Percentiles rank a stretch among this genome's conserved stretches.
These are phyloP conservation scores for Xylaria sp. DNA, from an alignment of 2,329 filamentous ascomycete genomes.

Conservation along the genomic window DNA sequence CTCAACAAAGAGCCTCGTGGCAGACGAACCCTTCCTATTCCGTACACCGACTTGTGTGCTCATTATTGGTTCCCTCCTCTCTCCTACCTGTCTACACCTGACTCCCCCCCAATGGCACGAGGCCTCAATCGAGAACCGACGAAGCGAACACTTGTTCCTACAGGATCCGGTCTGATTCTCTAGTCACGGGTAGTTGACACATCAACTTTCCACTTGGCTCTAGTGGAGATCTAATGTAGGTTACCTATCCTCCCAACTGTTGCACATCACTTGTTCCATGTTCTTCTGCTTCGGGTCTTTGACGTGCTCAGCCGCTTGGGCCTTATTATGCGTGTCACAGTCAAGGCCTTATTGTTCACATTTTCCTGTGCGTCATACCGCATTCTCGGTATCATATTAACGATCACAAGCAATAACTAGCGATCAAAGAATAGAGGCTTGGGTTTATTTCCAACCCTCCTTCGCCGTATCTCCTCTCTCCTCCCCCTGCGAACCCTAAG, in stretches of 20 bases:
- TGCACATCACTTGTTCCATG: not conserved
- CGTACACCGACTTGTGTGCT: conserved; percentile 11
- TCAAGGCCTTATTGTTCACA: not conserved
- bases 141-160: not conserved
- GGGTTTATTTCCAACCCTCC: not conserved
- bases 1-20: not conserved
- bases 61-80: conserved; percentile 7
- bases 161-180: conserved; percentile 3
- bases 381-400: conserved; percentile 3
- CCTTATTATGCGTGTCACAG: not conserved
- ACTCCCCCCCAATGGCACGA: not conserved
- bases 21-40: not conserved
- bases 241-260: not conserved
- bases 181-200: not conserved
- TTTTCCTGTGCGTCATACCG: not conserved
- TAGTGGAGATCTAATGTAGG: not conserved
- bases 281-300: not conserved
- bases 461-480: not conserved
- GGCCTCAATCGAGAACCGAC: conserved; percentile 1
- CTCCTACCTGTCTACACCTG: not conserved
- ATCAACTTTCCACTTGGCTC: conserved; percentile 2
- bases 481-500: not conserved
- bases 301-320: not conserved
- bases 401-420: not conserved
- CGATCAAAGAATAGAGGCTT: not conserved